phyloP scores from a whole-genome alignment of 768 basidiomycete genomes.

The Filobasidium wieringae region DNA sequence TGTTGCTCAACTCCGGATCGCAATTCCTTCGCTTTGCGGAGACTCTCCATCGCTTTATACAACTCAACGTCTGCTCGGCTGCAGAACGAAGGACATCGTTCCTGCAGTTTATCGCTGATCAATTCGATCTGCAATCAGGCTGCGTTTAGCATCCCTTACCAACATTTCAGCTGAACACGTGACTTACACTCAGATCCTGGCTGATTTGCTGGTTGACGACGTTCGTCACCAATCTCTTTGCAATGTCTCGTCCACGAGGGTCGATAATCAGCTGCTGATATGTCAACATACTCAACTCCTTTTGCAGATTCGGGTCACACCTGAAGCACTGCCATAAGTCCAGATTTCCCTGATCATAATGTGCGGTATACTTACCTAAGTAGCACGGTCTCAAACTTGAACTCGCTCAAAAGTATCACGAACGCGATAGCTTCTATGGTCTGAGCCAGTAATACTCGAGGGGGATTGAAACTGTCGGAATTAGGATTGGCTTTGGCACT shows the following conservation, averaged over 20 bases:
- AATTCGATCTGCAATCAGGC: slow-evolving; percentile 69
- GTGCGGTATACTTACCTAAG: slow-evolving; percentile 50
- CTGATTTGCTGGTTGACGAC: slow-evolving; percentile 97
- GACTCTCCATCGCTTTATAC: slow-evolving; percentile 95
- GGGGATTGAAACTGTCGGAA: background rate
- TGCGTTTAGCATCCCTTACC: too few species aligned
- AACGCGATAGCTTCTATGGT: slow-evolving; percentile 92
- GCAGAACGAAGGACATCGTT: slow-evolving; percentile 92
- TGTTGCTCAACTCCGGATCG: slow-evolving; percentile 60
- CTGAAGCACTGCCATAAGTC: slow-evolving; percentile 38
- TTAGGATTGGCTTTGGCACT: background rate
- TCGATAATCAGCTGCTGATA: slow-evolving; percentile 80
- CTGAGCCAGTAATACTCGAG: slow-evolving; percentile 53
- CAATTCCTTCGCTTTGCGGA: slow-evolving; percentile 78
- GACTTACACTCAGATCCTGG: slow-evolving; percentile 78
- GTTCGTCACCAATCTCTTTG: slow-evolving; percentile 80
- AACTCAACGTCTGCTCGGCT: slow-evolving; percentile 95
- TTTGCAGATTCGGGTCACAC: slow-evolving; percentile 62
- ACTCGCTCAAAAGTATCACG: slow-evolving; percentile 80
- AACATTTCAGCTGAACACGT: too few species aligned
- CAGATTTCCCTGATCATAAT: background rate
- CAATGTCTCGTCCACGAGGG: slow-evolving; percentile 72
- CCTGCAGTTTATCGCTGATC: slow-evolving; percentile 86
- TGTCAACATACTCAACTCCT: slow-evolving; percentile 56
- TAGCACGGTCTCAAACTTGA: slow-evolving; percentile 73